Evolutionary conservation across 2,329 filamentous ascomycete species (phyloP).

Genomic region (Daldinia sp.): DNA sequence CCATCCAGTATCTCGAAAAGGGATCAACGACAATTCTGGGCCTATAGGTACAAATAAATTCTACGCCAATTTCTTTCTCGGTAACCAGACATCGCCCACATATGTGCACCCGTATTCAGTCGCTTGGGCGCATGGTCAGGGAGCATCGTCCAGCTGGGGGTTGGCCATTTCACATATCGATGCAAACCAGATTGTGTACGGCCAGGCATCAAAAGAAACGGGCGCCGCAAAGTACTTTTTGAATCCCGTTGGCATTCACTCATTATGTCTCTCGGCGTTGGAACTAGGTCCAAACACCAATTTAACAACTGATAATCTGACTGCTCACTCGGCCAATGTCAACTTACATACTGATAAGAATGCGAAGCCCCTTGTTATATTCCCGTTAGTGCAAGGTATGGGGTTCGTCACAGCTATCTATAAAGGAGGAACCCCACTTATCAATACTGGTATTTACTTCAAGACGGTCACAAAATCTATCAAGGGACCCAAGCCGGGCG

Average conservation of each 20-base stretch:
- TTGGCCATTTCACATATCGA: slow-evolving; percentile 82
- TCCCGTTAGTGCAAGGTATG: slow-evolving; percentile 91
- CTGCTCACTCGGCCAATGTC: slow-evolving; percentile 72
- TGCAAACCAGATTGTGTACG: slow-evolving; percentile 74
- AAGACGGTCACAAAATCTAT: slow-evolving; percentile 70
- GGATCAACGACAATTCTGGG: slow-evolving; percentile 58
- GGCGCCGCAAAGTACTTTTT: slow-evolving; percentile 78
- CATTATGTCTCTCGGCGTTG: slow-evolving; percentile 80
- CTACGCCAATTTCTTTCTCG: slow-evolving; percentile 84
- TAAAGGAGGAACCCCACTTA: slow-evolving; percentile 73
- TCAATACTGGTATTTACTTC: slow-evolving; percentile 83
- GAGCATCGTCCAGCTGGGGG: slow-evolving; percentile 77
- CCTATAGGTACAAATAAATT: slow-evolving; percentile 83
- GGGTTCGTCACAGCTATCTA: slow-evolving; percentile 86
- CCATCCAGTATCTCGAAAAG: slow-evolving; percentile 69
- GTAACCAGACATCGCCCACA: slow-evolving; percentile 73
- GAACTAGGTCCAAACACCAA: slow-evolving; percentile 75
- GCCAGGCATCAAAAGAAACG: slow-evolving; percentile 65
- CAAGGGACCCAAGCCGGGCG: slow-evolving; percentile 69
- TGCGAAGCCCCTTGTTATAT: slow-evolving; percentile 72
- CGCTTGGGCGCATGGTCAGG: slow-evolving; percentile 74
- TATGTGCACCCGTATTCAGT: slow-evolving; percentile 83
- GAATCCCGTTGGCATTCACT: slow-evolving; percentile 85
- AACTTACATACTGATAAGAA: slow-evolving; percentile 70
- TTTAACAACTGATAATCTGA: slow-evolving; percentile 66